Evolutionary conservation across 768 basidiomycete genomes (phyloP).

Genomic region (Rhizopogon sp.): DNA sequence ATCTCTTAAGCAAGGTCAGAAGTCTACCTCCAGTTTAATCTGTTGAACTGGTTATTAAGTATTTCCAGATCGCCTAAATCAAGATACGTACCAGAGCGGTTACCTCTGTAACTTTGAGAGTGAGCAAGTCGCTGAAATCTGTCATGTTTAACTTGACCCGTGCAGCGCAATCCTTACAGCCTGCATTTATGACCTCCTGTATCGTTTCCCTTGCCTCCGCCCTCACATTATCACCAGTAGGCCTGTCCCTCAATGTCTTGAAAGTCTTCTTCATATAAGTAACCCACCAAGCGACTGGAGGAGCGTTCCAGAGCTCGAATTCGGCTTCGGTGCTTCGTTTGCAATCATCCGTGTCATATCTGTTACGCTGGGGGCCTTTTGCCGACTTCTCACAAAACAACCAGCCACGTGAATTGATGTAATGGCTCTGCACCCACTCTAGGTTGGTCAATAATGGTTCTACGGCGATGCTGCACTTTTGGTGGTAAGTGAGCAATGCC

Average conservation of each 20-base stretch:
- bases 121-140: slow-evolving; percentile 6
- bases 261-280: slow-evolving; percentile 4
- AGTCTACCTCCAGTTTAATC: not conserved
- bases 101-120: slow-evolving; percentile 6
- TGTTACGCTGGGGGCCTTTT: no score
- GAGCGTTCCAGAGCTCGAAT: not conserved
- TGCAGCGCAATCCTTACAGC: slow-evolving; percentile 4
- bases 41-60: not conserved
- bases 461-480: not conserved
- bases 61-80: no score
- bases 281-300: slow-evolving; percentile 3
- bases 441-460: not conserved
- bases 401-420: not conserved
- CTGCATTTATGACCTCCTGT: not conserved
- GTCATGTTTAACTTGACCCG: slow-evolving; percentile 9
- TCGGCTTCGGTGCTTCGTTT: not conserved
- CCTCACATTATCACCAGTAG: not conserved
- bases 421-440: not conserved
- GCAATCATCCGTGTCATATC: not conserved
- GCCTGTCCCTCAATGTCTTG: not conserved
- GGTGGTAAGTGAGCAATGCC: slow-evolving; percentile 9
- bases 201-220: not conserved
- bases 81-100: slow-evolving; percentile 10
- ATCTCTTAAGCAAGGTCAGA: not conserved
- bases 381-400: not conserved